These are phyloP conservation scores for Gonapodya sp. DNA, from an alignment of 192 early-diverging fungal genomes.

Conservation along the genomic window DNA sequence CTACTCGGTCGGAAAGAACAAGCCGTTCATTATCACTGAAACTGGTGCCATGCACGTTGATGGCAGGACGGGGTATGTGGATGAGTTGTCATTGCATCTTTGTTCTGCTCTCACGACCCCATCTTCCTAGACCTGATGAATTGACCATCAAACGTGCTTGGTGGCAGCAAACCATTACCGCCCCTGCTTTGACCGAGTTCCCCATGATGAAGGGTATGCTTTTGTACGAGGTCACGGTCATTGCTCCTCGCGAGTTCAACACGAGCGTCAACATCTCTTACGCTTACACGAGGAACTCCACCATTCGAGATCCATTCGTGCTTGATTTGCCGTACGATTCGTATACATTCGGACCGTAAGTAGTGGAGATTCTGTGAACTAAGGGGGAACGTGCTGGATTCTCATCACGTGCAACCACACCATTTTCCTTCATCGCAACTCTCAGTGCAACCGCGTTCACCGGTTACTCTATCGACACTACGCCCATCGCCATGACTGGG, in stretches of 20 bases:
- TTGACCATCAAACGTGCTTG: slow-evolving; percentile 25
- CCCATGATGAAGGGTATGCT: slow-evolving; percentile 27
- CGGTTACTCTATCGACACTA: neutral
- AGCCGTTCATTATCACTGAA: slow-evolving; percentile 23
- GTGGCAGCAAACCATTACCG: slow-evolving; percentile 28
- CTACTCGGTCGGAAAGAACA: slow-evolving; percentile 16
- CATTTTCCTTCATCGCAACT: neutral
- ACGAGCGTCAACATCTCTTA: neutral
- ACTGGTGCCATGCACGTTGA: slow-evolving; percentile 16
- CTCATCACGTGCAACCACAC: neutral
- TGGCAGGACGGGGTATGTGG: neutral
- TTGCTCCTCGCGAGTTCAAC: neutral
- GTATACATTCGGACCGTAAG: neutral
- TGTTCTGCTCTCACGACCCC: slow-evolving; percentile 10
- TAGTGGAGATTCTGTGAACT: no score
- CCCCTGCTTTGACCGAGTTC: slow-evolving; percentile 23
- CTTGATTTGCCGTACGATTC: neutral
- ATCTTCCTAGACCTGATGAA: slow-evolving; percentile 19
- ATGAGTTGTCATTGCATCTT: slow-evolving; percentile 22
- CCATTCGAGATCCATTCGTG: neutral
- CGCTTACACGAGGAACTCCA: neutral
- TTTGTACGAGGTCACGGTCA: slow-evolving; percentile 23
- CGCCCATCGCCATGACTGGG: neutral
- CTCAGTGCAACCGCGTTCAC: neutral
- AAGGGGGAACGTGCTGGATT: no score